Evolutionary conservation across 2,329 filamentous ascomycete genomes (phyloP).

Genomic region (Herpotrichia juniperi): DNA sequence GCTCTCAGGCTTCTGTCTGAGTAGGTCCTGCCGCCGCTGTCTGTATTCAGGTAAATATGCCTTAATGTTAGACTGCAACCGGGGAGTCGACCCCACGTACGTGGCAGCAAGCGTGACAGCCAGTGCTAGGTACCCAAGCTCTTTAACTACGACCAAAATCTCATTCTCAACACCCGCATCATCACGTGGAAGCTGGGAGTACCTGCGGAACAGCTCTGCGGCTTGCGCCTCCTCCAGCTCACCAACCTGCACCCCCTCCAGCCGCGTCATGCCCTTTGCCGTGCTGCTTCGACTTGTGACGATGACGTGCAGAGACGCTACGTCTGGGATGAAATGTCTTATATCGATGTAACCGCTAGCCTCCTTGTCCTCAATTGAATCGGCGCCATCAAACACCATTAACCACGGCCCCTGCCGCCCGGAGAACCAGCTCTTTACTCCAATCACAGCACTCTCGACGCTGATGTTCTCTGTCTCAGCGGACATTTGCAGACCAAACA

Average conservation of each 20-base stretch:
- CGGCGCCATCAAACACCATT: slow-evolving; percentile 25
- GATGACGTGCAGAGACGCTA: slow-evolving; percentile 15
- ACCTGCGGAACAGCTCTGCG: slow-evolving; percentile 15
- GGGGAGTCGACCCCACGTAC: slow-evolving; percentile 21
- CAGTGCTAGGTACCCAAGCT: slow-evolving; percentile 25
- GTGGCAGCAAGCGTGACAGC: slow-evolving; percentile 22
- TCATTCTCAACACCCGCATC: slow-evolving; percentile 1
- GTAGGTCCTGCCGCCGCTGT: slow-evolving; percentile 18
- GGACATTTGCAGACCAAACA: slow-evolving; percentile 8
- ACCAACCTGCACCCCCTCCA: slow-evolving; percentile 21
- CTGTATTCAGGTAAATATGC: slow-evolving; percentile 20
- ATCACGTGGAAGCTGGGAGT: slow-evolving; percentile 1
- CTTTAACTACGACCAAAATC: slow-evolving; percentile 19
- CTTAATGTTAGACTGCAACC: slow-evolving; percentile 19
- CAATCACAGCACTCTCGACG: slow-evolving; percentile 20
- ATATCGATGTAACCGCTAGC: slow-evolving; percentile 16
- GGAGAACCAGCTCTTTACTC: slow-evolving; percentile 23
- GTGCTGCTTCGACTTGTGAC: slow-evolving; percentile 17
- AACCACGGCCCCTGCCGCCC: slow-evolving; percentile 16
- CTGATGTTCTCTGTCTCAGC: slow-evolving; percentile 7
- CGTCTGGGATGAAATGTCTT: slow-evolving; percentile 19
- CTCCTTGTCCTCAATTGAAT: slow-evolving; percentile 19
- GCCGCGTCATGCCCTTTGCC: slow-evolving; percentile 14
- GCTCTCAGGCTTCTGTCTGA: slow-evolving; percentile 15
- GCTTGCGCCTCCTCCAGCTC: slow-evolving; percentile 20